Conservation (phyloP, 441 rosid genomes). For the Isatis lusitanica region DNA sequence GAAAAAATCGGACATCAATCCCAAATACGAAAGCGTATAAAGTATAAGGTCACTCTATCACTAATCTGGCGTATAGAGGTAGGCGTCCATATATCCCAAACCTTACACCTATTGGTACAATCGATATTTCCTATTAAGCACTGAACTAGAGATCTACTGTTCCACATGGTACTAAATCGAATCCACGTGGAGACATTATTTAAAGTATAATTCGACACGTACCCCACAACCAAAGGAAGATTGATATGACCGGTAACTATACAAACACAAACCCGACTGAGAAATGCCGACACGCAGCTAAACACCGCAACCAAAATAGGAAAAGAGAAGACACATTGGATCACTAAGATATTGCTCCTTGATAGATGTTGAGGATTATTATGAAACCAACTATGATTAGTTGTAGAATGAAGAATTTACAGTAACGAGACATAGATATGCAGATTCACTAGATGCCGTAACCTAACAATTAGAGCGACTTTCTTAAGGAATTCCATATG, state of each 20-base stretch:
- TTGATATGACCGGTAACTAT: neutral
- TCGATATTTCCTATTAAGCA: neutral
- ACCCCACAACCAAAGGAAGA: neutral
- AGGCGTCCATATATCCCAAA: conserved; percentile 10
- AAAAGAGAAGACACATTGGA: conserved; percentile 2
- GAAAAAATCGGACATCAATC: conserved; percentile 6
- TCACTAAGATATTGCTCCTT: neutral
- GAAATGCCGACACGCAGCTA: neutral
- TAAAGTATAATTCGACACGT: conserved; percentile 1
- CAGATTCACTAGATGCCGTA: conserved; percentile 5
- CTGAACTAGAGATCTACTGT: neutral
- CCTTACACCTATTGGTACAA: conserved; percentile 10
- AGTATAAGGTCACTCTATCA: conserved; percentile 15
- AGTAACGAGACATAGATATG: neutral
- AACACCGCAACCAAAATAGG: conserved; percentile 1
- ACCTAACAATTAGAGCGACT: conserved; percentile 8
- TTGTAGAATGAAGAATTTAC: conserved; percentile 2
- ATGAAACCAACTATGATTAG: neutral
- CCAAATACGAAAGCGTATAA: neutral
- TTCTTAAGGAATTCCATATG: neutral
- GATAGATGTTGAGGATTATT: neutral
- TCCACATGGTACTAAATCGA: neutral
- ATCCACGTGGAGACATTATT: neutral
- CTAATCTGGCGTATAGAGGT: neutral
- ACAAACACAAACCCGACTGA: neutral